A percentile compares a stretch with the other conserved stretches of the same genome.
Conservation (phyloP, 1,284 basidiomycete species). For the Microbotryomycetes sp. region DNA sequence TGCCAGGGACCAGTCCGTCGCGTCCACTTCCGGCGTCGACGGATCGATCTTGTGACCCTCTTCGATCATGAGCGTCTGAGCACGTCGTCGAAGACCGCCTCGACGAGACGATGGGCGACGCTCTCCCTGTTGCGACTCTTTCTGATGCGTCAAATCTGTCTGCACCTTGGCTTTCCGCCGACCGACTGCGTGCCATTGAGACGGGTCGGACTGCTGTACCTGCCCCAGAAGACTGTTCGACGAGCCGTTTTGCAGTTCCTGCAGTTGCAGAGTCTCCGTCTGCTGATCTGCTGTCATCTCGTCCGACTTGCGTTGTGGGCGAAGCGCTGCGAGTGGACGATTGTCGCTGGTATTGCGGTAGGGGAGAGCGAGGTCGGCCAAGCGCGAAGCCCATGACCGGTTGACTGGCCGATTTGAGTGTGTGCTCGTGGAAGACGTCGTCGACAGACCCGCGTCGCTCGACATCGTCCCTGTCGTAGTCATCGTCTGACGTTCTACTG, state of each 20-base stretch:
- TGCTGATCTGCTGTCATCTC: not conserved
- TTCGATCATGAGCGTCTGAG: constrained; percentile 10
- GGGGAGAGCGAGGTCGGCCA: not conserved
- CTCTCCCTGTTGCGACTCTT: not conserved
- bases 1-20: constrained; percentile 8
- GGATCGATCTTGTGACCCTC: not conserved
- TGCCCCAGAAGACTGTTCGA: not conserved
- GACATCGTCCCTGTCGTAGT: not conserved
- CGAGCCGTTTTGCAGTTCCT: not conserved
- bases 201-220: not conserved
- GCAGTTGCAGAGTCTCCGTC: no score
- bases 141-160: not conserved
- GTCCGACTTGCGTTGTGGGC: not conserved
- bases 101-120: not conserved
- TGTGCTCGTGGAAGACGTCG: not conserved
- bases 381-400: not conserved
- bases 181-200: not conserved
- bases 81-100: not conserved
- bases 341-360: not conserved
- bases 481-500: not conserved
- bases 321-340: not conserved
- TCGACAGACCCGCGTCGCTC: not conserved
- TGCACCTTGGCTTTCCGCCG: not conserved
- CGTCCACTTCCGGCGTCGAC: constrained; percentile 4
- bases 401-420: not conserved